phyloP scores from a whole-genome alignment of 768 basidiomycete species.

The Baorangia bicolor region DNA sequence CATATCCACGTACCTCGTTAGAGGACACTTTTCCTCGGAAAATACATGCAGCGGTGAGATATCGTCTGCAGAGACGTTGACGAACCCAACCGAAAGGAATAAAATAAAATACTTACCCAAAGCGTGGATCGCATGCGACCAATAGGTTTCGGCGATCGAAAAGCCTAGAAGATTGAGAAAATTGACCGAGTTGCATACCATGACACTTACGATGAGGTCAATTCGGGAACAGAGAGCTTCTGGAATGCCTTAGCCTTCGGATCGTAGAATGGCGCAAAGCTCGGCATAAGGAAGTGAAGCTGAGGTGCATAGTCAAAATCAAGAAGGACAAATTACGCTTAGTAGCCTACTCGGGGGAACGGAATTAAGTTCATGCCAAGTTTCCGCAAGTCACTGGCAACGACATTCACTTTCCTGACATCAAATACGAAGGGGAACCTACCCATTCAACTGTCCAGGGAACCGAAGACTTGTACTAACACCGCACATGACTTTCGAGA shows the following conservation, averaged over 20 bases:
- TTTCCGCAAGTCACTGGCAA: slow-evolving; percentile 74
- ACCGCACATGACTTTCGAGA: slow-evolving; percentile 92
- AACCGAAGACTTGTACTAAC: slow-evolving; percentile 90
- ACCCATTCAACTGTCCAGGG: slow-evolving; percentile 94
- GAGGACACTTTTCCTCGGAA: slow-evolving; percentile 84
- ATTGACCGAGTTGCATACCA: neutral
- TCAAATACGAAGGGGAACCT: slow-evolving; percentile 15
- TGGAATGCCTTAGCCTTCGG: slow-evolving; percentile 61
- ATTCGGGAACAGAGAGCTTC: slow-evolving; percentile 58
- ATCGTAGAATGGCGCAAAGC: slow-evolving; percentile 87
- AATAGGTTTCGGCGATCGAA: slow-evolving; percentile 81
- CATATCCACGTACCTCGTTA: slow-evolving; percentile 59
- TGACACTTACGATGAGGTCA: slow-evolving; percentile 66
- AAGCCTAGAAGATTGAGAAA: slow-evolving; percentile 42
- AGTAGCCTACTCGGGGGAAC: slow-evolving; percentile 78
- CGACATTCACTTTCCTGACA: slow-evolving; percentile 3
- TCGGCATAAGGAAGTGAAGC: slow-evolving; percentile 96
- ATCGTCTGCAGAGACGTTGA: slow-evolving; percentile 50
- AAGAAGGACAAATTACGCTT: neutral
- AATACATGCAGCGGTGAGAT: slow-evolving; percentile 83
- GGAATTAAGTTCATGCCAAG: slow-evolving; percentile 93
- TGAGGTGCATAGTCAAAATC: slow-evolving; percentile 32
- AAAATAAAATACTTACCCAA: slow-evolving; percentile 49
- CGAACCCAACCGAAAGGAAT: neutral
- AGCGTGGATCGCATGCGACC: slow-evolving; percentile 78